These are phyloP conservation scores for Cutaneotrichosporon curvatum DNA, from an alignment of 1,284 basidiomycete genomes.

Conservation along the genomic window DNA sequence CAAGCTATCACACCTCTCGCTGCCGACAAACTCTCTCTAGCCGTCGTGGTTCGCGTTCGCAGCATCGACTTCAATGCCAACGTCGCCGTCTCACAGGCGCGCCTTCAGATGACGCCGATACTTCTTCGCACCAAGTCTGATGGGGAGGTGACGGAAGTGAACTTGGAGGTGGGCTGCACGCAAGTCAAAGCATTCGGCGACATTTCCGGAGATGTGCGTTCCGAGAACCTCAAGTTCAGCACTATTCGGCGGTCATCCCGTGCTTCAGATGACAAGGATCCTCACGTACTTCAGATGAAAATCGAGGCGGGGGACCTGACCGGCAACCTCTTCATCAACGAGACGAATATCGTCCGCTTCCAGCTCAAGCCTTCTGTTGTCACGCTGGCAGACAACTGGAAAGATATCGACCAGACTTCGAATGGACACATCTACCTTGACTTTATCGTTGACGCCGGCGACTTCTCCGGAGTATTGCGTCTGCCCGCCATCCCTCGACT, in stretches of 20 bases:
- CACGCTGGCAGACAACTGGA: slow-evolving; percentile 77
- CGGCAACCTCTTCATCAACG: slow-evolving; percentile 65
- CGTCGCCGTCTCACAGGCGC: slow-evolving; percentile 55
- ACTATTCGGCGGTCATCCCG: slow-evolving; percentile 56
- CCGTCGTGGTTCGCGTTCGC: slow-evolving; percentile 61
- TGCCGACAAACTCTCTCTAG: slow-evolving; percentile 21
- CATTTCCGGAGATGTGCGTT: slow-evolving; percentile 60
- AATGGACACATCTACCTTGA: slow-evolving; percentile 62
- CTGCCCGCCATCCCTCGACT: slow-evolving; percentile 49
- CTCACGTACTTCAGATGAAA: slow-evolving; percentile 61
- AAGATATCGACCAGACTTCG: slow-evolving; percentile 49
- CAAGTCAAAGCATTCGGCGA: slow-evolving; percentile 62
- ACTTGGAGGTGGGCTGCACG: slow-evolving; percentile 60
- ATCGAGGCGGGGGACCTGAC: slow-evolving; percentile 68
- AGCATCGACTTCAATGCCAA: slow-evolving; percentile 66
- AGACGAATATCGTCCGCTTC: slow-evolving; percentile 67
- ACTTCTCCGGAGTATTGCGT: slow-evolving; percentile 62
- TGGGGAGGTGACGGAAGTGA: slow-evolving; percentile 47
- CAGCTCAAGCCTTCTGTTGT: slow-evolving; percentile 73
- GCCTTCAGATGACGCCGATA: slow-evolving; percentile 57
- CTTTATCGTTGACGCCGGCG: slow-evolving; percentile 66
- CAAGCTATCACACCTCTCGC: background rate
- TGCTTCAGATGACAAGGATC: slow-evolving; percentile 29
- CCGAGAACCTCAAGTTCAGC: slow-evolving; percentile 67
- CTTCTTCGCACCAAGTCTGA: slow-evolving; percentile 34